A percentile compares a stretch with the other conserved stretches of the same genome.
These are phyloP conservation scores for Heterobasidion parviporum DNA, from an alignment of 1,284 basidiomycete species.

Conservation along the genomic window DNA sequence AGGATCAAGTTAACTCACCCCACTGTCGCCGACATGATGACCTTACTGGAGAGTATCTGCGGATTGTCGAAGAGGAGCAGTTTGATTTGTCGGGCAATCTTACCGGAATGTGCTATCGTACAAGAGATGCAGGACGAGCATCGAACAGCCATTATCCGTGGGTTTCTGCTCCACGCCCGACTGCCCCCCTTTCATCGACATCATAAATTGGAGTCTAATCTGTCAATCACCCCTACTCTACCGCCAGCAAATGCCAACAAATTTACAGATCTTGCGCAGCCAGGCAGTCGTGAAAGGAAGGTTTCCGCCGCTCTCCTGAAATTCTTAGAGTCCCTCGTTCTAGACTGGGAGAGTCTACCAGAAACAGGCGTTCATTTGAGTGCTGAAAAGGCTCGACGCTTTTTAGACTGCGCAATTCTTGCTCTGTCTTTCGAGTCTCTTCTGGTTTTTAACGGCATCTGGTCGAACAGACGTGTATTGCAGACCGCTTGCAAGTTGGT, in stretches of 20 bases:
- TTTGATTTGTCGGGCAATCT: conserved; percentile 35
- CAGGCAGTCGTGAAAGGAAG: conserved; percentile 51
- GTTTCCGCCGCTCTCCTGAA: conserved; percentile 58
- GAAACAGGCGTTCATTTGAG: conserved; percentile 31
- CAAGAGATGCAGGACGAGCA: conserved; percentile 51
- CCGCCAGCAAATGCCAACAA: not conserved
- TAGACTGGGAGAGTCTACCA: conserved; percentile 38
- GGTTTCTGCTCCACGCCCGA: conserved; percentile 58
- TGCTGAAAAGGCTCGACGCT: conserved; percentile 54
- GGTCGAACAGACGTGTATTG: conserved; percentile 48
- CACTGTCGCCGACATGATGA: conserved; percentile 53
- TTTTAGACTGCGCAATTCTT: conserved; percentile 60
- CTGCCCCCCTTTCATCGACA: conserved; percentile 37
- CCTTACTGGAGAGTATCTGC: conserved; percentile 55
- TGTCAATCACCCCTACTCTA: not conserved
- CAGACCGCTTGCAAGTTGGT: conserved; percentile 55
- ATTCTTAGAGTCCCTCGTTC: conserved; percentile 41
- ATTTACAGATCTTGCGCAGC: conserved; percentile 18
- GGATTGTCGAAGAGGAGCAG: conserved; percentile 39
- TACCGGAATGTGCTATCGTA: conserved; percentile 64
- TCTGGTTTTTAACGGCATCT: conserved; percentile 55
- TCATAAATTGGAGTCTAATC: not conserved
- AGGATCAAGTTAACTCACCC: conserved; percentile 38
- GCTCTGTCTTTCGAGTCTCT: conserved; percentile 63
- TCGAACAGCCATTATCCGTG: conserved; percentile 50